phyloP scores from a whole-genome alignment of 106 monocot species.

The Allium sativum region DNA sequence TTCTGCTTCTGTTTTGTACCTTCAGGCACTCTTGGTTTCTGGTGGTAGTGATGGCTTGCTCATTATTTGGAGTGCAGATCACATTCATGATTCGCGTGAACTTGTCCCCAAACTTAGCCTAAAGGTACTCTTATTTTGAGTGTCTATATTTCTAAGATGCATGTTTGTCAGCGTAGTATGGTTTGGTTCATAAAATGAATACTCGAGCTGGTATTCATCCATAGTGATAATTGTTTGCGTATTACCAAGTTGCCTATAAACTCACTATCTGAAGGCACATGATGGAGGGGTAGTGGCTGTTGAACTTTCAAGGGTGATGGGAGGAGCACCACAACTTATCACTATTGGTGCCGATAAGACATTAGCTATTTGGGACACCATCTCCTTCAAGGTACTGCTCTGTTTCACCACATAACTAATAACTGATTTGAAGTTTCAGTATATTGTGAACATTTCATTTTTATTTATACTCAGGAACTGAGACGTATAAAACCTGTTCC shows the following conservation, averaged over 20 bases:
- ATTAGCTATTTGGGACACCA: slow-evolving; percentile 96
- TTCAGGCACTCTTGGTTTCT: slow-evolving; percentile 89
- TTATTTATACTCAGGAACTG: slow-evolving; percentile 51
- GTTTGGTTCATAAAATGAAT: too few relatives aligned
- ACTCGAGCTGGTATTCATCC: background rate
- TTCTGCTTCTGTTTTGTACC: slow-evolving; percentile 2
- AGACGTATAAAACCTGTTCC: slow-evolving; percentile 96
- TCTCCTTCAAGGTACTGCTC: slow-evolving; percentile 74
- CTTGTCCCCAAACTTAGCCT: slow-evolving; percentile 90
- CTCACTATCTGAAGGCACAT: slow-evolving; percentile 48
- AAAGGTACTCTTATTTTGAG: slow-evolving; percentile 37
- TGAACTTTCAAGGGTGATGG: slow-evolving; percentile 97
- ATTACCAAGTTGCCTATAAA: background rate
- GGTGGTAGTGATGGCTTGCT: slow-evolving; percentile 95
- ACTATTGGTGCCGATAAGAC: slow-evolving; percentile 99
- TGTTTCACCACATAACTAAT: background rate
- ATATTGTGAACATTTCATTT: background rate
- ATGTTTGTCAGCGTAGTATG: too few relatives aligned
- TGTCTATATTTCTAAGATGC: background rate
- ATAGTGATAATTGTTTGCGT: background rate
- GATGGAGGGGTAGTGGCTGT: slow-evolving; percentile 94
- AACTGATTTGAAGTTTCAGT: background rate
- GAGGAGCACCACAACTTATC: slow-evolving; percentile 90
- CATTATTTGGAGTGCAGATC: slow-evolving; percentile 92
- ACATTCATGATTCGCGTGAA: slow-evolving; percentile 92